Evolutionary conservation across 78 protist genomes (phyloP).

Genomic region (Dictyostelium discoideum): DNA sequence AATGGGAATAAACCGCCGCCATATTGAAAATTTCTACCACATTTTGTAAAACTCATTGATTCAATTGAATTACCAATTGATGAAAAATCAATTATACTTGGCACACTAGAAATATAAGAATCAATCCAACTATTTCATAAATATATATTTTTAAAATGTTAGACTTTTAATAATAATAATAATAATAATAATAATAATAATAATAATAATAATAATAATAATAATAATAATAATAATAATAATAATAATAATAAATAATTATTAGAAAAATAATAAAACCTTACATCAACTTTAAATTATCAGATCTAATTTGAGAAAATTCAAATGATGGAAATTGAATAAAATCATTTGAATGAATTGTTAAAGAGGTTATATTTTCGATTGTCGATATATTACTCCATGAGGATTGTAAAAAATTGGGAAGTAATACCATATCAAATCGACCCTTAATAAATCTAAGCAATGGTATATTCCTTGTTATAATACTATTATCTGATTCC

Average conservation of each 20-base stretch:
- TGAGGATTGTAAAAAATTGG: neutral
- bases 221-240: no score
- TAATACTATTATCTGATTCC: neutral
- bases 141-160: no score
- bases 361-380: neutral
- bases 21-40: neutral
- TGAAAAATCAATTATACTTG: neutral
- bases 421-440: neutral
- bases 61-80: neutral
- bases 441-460: neutral
- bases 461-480: neutral
- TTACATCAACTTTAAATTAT: neutral
- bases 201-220: no score
- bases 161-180: no score
- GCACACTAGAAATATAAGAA: neutral
- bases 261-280: neutral
- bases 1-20: neutral
- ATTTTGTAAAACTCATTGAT: neutral
- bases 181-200: no score
- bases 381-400: neutral
- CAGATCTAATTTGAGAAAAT: neutral
- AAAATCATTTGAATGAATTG: neutral
- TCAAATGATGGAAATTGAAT: neutral
- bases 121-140: no score
- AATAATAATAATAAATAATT: no score